Evolutionary conservation across 1,284 basidiomycete species (phyloP).

Genomic region (Tylopilus microsporus): DNA sequence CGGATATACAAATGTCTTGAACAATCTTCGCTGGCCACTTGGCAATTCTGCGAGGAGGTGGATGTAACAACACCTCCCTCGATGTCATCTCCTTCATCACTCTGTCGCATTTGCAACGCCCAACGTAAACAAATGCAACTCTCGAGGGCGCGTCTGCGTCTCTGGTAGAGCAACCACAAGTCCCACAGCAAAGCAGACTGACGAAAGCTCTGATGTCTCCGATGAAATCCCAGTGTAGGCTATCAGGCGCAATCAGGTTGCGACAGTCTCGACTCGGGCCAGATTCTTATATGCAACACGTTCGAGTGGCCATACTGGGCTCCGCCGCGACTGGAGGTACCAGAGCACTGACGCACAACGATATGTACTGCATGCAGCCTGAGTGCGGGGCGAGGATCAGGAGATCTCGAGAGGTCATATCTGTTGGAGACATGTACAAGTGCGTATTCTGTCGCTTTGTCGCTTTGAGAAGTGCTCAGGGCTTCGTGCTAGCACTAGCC

Average conservation of each 20-base stretch:
- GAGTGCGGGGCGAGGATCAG: background rate
- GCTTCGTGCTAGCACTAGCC: background rate
- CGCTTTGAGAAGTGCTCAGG: background rate
- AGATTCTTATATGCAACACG: too few relatives aligned
- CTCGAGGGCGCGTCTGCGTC: conserved; percentile 56
- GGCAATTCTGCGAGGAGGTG: conserved; percentile 76
- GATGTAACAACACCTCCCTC: conserved; percentile 62
- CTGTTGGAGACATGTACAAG: background rate
- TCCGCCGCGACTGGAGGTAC: background rate
- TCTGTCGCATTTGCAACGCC: conserved; percentile 57
- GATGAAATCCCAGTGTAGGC: too few relatives aligned
- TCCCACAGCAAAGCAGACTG: conserved; percentile 31
- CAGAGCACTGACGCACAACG: background rate
- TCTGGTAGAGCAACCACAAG: conserved; percentile 54
- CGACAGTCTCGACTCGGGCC: too few relatives aligned
- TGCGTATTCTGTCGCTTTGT: background rate
- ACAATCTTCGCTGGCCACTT: conserved; percentile 55
- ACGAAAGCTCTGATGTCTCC: too few relatives aligned
- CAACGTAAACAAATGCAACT: conserved; percentile 56
- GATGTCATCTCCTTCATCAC: conserved; percentile 41
- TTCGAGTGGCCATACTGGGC: background rate
- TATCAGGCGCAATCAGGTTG: too few relatives aligned
- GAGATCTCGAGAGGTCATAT: background rate
- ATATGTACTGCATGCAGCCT: too few relatives aligned
- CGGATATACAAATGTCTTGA: conserved; percentile 61